Evolutionary conservation across 2,329 filamentous ascomycete genomes (phyloP), one percentile per base, ranked within the genome.

Genomic region (Akanthomyces dipterigenus): DNA sequence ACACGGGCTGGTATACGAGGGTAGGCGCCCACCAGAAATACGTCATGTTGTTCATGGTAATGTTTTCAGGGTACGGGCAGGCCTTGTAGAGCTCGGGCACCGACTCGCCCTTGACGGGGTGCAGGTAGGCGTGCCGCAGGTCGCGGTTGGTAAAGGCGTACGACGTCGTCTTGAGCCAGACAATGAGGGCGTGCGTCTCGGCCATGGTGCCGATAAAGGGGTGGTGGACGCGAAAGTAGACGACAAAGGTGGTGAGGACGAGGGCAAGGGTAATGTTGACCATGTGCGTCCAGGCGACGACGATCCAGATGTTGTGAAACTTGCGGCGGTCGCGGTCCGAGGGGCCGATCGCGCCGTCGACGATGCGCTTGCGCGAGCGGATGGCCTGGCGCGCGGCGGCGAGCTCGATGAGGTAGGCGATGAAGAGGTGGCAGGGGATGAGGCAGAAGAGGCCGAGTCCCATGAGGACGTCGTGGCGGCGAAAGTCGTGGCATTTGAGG

Each of bases 21-120:
- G 95, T 99, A 0, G 95, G 95, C 0, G 93, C 95, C 87, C 93
- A 93, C 93, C 95, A 98, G 74, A 99, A 99, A 76, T 98, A 99
- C 62, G 85, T 85, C 28, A 99, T 79, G 71, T 98, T 99, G 55
- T 81, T 77, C 67, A 97, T 82, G 3, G 92, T 96, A 73, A 99
- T 90, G 73, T 98, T 99, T 53, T 84, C 76, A 0, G 95, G 95
- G 72, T 99, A 99, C 0, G 93, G 90, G 69, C 92, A 96, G 59
- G 84, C 72, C 14, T 82, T 79, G 77, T 98, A 99, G 26, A 98
- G 80, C 42, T 90, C 87, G 1, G 95, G 95, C 4, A 97, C 78
- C 55, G 88, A 82, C 62, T 89, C 86, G 63, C 84, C 83, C 60
- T 82, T 81, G 46, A 80, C 78, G 2, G 91, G 90, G 70, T 96